phyloP scores from a whole-genome alignment of 2,329 filamentous ascomycete genomes.

The Monilinia fructicola region DNA sequence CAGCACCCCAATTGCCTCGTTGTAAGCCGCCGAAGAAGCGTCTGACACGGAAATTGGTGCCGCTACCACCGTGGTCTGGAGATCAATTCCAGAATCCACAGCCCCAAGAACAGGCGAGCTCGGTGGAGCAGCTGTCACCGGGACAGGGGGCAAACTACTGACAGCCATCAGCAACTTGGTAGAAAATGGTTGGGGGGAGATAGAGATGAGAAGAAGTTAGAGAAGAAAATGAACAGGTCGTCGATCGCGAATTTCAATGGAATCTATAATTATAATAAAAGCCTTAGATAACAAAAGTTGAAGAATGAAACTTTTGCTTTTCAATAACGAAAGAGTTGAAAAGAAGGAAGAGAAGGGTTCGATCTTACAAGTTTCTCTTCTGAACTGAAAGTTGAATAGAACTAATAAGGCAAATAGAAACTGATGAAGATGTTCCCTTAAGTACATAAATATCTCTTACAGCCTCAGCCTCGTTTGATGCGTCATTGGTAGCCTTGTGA shows the following conservation, averaged over 20 bases:
- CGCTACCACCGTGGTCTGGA: not conserved
- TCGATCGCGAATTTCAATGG: too few relatives aligned
- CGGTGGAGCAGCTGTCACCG: constrained; percentile 3
- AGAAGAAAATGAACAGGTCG: not conserved
- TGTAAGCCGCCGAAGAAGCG: not conserved
- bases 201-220: too few relatives aligned
- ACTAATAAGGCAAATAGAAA: not conserved
- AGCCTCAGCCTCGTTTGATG: constrained; percentile 1
- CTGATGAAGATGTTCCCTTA: constrained; percentile 2
- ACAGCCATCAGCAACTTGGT: not conserved
- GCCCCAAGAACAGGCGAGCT: constrained; percentile 15
- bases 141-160: not conserved
- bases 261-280: not conserved
- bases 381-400: not conserved
- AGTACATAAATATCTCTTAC: not conserved
- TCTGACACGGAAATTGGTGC: not conserved
- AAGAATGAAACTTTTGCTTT: not conserved
- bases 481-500: constrained; percentile 6
- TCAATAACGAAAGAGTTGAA: not conserved
- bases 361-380: not conserved
- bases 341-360: not conserved
- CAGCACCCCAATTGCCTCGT: constrained; percentile 4
- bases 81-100: not conserved
- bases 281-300: not conserved
- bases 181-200: not conserved